Evolutionary conservation across 768 basidiomycete species (phyloP).

Genomic region (Boletellus sp.): DNA sequence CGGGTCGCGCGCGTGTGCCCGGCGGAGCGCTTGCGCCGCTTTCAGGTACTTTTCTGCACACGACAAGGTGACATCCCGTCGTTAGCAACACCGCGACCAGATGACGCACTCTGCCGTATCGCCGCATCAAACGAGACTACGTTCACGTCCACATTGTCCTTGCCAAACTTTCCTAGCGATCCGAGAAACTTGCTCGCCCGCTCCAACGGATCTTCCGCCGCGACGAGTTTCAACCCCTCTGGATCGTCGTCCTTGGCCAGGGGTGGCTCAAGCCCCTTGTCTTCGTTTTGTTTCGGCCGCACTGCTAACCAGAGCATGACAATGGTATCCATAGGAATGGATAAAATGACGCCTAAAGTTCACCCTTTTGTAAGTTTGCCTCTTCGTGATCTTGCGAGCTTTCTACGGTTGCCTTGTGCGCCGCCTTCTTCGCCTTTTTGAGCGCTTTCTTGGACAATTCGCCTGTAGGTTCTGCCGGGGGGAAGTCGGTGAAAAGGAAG

Average conservation of each 20-base stretch:
- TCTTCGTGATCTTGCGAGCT: slow-evolving; percentile 35
- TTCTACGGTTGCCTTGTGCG: slow-evolving; percentile 55
- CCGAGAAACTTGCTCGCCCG: slow-evolving; percentile 67
- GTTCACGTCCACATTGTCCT: slow-evolving; percentile 66
- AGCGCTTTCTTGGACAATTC: slow-evolving; percentile 69
- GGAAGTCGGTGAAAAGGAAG: slow-evolving; percentile 20
- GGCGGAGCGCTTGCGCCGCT: slow-evolving; percentile 64
- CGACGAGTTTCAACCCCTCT: slow-evolving; percentile 69
- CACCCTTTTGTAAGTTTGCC: slow-evolving; percentile 58
- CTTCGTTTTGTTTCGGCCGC: slow-evolving; percentile 44
- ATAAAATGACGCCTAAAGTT: slow-evolving; percentile 15
- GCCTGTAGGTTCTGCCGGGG: slow-evolving; percentile 10
- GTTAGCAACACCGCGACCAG: not conserved
- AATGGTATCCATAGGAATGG: slow-evolving; percentile 3
- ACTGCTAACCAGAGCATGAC: slow-evolving; percentile 16
- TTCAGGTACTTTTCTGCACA: slow-evolving; percentile 73
- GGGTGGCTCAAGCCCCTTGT: slow-evolving; percentile 63
- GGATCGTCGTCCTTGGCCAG: slow-evolving; percentile 77
- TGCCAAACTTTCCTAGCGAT: slow-evolving; percentile 54
- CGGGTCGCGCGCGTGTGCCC: slow-evolving; percentile 50
- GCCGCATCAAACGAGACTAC: slow-evolving; percentile 76
- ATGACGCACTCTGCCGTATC: slow-evolving; percentile 65
- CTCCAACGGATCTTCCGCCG: slow-evolving; percentile 63
- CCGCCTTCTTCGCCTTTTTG: slow-evolving; percentile 84
- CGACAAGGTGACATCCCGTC: not conserved